Base-by-base conservation (phyloP, 2,329 filamentous ascomycete genomes). In the Phaeosphaeriaceae sp. region DNA sequence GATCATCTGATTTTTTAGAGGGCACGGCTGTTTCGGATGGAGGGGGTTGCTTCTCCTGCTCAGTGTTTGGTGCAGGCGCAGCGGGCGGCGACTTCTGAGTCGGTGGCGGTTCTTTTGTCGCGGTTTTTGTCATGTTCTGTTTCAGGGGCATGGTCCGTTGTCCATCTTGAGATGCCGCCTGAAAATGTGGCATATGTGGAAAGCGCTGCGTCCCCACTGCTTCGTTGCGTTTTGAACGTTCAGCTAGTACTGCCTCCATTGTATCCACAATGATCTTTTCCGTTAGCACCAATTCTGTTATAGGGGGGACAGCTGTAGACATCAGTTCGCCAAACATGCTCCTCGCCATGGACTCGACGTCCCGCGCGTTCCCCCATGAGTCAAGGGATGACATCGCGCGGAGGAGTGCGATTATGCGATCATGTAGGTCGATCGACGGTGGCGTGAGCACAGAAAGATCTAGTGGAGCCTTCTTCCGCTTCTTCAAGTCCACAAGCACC, bases 291-390 rank as follows among this genome's bases (percentile, higher is more conserved):
- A 76, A 48, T 1, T 42, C 52, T 1, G 57, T 67, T 13, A 65
- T 57, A 0, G 73, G 61, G 5, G 48, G 58, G 11, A 54, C 47
- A 1, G 64, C 67, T 1, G 60, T 57, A 10, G 71, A 72, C 2
- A 80, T 65, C 1, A 74, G 51, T 15, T 48, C 27, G 19, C 45
- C 20, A 40, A 87, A 86, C 1, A 89, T 82, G 0, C 51, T 65
- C 56, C 83, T 86, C 0, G 78, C 80, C 0, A 91, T 45, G 0
- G 82, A 83, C 13, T 85, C 76, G 1, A 91, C 82, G 48, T 91
- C 89, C 3, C 88, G 81, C 0, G 84, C 88, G 60, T 86, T 91
- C 0, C 84, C 89, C 86, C 88, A 91, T 7, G 81, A 80, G 0
- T 81, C 69, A 2, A 84, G 76, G 0, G 54, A 44, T 0, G 81